Conservation (phyloP, 352 stramenopile species). For the Pythium grandisporangium region DNA sequence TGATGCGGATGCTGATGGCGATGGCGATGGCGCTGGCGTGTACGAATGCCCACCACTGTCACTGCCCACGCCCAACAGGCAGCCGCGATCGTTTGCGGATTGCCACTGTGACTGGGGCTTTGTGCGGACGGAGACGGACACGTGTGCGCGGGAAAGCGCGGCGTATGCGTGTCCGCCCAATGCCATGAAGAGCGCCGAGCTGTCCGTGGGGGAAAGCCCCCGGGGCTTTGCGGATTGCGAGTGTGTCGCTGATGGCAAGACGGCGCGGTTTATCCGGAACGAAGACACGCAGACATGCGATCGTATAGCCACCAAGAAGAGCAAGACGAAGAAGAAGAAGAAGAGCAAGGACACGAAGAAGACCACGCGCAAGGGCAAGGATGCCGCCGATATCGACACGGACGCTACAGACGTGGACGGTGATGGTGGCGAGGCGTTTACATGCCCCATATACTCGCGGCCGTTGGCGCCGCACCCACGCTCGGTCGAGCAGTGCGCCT, state of each 20-base stretch:
- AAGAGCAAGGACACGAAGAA: slow-evolving; percentile 11
- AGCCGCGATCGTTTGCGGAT: slow-evolving; percentile 43
- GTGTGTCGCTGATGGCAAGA: slow-evolving; percentile 39
- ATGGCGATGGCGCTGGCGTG: too few relatives aligned
- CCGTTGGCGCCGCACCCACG: slow-evolving; percentile 40
- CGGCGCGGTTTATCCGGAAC: slow-evolving; percentile 35
- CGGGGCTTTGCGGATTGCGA: slow-evolving; percentile 71
- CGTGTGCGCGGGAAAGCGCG: slow-evolving; percentile 44
- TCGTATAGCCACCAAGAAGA: slow-evolving; percentile 7
- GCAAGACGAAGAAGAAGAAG: slow-evolving; percentile 16
- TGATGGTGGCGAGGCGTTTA: slow-evolving; percentile 12
- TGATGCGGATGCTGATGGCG: too few relatives aligned
- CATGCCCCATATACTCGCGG: slow-evolving; percentile 50
- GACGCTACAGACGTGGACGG: slow-evolving; percentile 4
- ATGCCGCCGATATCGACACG: slow-evolving; percentile 8
- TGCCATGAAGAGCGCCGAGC: slow-evolving; percentile 27
- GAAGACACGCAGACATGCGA: slow-evolving; percentile 48
- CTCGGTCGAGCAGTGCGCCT: slow-evolving; percentile 70
- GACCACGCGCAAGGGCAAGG: slow-evolving; percentile 13
- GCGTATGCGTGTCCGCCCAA: slow-evolving; percentile 56
- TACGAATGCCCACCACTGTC: slow-evolving; percentile 19
- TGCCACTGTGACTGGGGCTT: slow-evolving; percentile 73
- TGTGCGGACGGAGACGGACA: slow-evolving; percentile 26
- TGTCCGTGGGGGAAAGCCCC: slow-evolving; percentile 24
- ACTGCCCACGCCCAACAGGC: slow-evolving; percentile 16